phyloP scores from a whole-genome alignment of 108 stramenopile species.

The Fragilaria crotonensis region DNA sequence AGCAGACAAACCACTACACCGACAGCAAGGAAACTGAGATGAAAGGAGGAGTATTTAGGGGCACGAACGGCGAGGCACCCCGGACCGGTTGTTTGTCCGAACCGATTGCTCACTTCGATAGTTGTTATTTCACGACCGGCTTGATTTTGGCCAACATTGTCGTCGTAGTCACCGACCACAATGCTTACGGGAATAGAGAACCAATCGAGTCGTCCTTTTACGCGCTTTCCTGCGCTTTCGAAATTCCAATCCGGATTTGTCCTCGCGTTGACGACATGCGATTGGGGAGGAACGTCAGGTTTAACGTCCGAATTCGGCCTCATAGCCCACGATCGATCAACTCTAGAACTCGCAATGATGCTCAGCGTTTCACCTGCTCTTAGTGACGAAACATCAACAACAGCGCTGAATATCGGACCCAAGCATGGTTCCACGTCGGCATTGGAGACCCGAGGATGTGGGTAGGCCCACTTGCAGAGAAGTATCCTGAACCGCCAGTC shows the following conservation, averaged over 20 bases:
- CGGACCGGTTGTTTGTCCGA: slow-evolving; percentile 11
- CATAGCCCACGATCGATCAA: slow-evolving; percentile 61
- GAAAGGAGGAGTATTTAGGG: too few relatives aligned
- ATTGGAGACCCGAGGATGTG: slow-evolving; percentile 7
- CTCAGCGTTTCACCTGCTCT: slow-evolving; percentile 44
- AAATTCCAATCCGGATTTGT: slow-evolving; percentile 77
- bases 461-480: slow-evolving; percentile 20
- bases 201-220: slow-evolving; percentile 77
- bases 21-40: too few relatives aligned
- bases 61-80: too few relatives aligned
- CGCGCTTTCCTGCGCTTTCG: slow-evolving; percentile 45
- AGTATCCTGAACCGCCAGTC: slow-evolving; percentile 20
- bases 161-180: slow-evolving; percentile 39
- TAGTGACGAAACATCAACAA: slow-evolving; percentile 35
- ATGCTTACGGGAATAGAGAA: slow-evolving; percentile 66
- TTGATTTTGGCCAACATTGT: slow-evolving; percentile 14
- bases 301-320: slow-evolving; percentile 10
- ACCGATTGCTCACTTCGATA: slow-evolving; percentile 25
- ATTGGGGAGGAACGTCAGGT: slow-evolving; percentile 50
- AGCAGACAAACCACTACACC: too few relatives aligned
- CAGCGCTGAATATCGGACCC: slow-evolving; percentile 48
- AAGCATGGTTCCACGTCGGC: slow-evolving; percentile 5
- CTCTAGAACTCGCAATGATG: slow-evolving; percentile 47
- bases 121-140: slow-evolving; percentile 11
- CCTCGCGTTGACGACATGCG: slow-evolving; percentile 86